Evolutionary conservation across 768 basidiomycete genomes (phyloP), one percentile per base, ranked within the genome.

Genomic region (Candolleomyces aberdarensis): DNA sequence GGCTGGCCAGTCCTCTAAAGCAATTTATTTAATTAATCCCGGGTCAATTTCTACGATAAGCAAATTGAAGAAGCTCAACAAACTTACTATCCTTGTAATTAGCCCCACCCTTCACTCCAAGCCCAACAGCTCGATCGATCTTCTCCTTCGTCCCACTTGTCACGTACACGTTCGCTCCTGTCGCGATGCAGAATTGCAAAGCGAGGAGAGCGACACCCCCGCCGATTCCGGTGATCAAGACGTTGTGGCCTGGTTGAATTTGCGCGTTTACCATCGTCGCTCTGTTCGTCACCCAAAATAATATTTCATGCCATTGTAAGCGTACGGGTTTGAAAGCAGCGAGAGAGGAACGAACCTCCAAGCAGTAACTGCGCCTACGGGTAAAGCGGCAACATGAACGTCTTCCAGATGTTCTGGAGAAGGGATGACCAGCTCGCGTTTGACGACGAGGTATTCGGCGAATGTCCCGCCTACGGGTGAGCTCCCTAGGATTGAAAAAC

Each of bases 141-240:
- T 94, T 94, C 9, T 84, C 83, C 29, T 80, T 76, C 49, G 72
- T 84, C 9, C 89, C 83, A 62, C 89, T 91, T 4, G 93, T 91
- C 22, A 94, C 91, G 70, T 87, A 94, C n/a, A 94, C 91, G 39
- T 82, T 82, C 1, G 90, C 88, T 31, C 92, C 89, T 57, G 80
- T 81, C 0, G 89, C 91, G 3, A 92, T 66, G 69, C 86, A 89
- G 9, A 94, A 72, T 70, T 95, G 92, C 62, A 94, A 72, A 0
- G 89, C 86, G 44, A 85, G 66, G 31, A 94, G 77, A 0, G 93
- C 93, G 43, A 95, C 93, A 13, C 93, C 92, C 19, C 92, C 92
- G 22, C 92, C 91, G 48, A 90, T 84, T 17, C 91, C 91, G 0
- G 90, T 91, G 61, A 95, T 87, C 49, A 94, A 82, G 44, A 95